Conservation (phyloP, 805 yeast genomes). For the Metschnikowia kunwiensis region DNA sequence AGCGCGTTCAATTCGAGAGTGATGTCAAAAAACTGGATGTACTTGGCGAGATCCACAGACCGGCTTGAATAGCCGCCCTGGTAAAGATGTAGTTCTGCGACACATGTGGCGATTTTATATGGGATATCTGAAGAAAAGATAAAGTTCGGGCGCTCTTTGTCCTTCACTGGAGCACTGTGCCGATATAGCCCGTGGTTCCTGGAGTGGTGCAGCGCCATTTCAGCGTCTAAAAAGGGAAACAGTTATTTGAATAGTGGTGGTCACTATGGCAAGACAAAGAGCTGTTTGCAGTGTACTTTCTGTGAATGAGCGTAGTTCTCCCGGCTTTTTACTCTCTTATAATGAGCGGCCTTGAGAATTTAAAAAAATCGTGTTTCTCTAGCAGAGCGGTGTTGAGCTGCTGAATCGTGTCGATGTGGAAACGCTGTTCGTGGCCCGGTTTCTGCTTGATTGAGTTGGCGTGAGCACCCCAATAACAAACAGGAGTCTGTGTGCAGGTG, state of each 20-base stretch:
- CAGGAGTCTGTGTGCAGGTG: not conserved
- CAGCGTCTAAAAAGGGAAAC: not conserved
- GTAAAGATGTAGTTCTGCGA: constrained; percentile 16
- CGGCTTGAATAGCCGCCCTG: constrained; percentile 14
- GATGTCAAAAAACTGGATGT: constrained; percentile 22
- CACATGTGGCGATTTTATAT: constrained; percentile 19
- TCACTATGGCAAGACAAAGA: too few species aligned
- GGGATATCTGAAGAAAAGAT: constrained; percentile 38
- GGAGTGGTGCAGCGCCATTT: constrained; percentile 1
- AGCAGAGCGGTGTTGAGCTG: too few species aligned
- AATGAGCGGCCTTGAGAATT: too few species aligned
- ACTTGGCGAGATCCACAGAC: constrained; percentile 17
- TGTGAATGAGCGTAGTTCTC: too few species aligned
- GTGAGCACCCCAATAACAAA: constrained; percentile 6
- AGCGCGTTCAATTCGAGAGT: constrained; percentile 37
- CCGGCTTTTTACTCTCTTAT: too few species aligned
- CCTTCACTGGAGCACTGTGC: constrained; percentile 19
- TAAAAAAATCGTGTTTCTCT: too few species aligned
- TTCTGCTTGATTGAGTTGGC: too few species aligned
- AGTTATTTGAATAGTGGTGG: too few species aligned
- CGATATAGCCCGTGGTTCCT: constrained; percentile 9
- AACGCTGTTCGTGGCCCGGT: too few species aligned
- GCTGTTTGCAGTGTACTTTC: too few species aligned
- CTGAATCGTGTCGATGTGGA: too few species aligned
- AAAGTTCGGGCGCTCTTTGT: constrained; percentile 37